phyloP scores from a whole-genome alignment of 2,329 filamentous ascomycete species.

The Ceratocystis papillata region DNA sequence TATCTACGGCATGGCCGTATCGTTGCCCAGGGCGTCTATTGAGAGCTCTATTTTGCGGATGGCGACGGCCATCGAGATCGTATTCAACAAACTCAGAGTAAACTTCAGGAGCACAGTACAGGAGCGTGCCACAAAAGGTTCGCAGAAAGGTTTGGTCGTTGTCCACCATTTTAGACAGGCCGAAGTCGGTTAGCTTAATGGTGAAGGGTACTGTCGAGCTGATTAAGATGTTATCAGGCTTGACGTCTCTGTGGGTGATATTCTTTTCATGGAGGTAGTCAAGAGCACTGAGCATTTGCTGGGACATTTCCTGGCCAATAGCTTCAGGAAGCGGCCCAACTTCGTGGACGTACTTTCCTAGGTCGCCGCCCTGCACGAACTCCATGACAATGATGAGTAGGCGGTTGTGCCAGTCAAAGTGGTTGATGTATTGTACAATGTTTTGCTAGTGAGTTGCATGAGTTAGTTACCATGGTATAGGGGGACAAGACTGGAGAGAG shows the following conservation, averaged over 20 bases:
- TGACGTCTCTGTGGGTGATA: conserved; percentile 97
- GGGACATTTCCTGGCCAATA: conserved; percentile 59
- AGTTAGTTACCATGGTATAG: conserved; percentile 19
- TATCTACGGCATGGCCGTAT: conserved; percentile 86
- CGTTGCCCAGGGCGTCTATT: conserved; percentile 42
- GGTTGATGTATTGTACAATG: conserved; percentile 84
- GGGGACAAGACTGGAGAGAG: conserved; percentile 19
- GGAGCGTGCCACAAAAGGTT: conserved; percentile 89
- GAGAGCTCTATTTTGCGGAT: conserved; percentile 40
- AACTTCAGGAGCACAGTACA: conserved; percentile 95
- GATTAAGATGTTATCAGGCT: conserved; percentile 94
- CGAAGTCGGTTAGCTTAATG: conserved; percentile 93
- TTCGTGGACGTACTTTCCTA: conserved; percentile 60
- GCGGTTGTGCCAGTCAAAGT: conserved; percentile 67
- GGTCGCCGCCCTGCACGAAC: conserved; percentile 69
- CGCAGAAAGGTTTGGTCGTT: conserved; percentile 85
- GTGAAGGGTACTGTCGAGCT: conserved; percentile 58
- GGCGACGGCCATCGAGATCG: conserved; percentile 57
- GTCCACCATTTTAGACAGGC: conserved; percentile 85
- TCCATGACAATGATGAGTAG: conserved; percentile 98
- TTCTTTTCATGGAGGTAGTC: conserved; percentile 76
- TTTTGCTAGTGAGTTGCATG: conserved; percentile 47
- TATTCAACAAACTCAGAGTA: conserved; percentile 64
- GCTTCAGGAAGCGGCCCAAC: conserved; percentile 54
- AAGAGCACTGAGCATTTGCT: conserved; percentile 69